Percentiles rank a stretch among this genome's conserved stretches.
Evolutionary conservation across 345 rosid species (phyloP).

Genomic region (Bruguiera parviflora): DNA sequence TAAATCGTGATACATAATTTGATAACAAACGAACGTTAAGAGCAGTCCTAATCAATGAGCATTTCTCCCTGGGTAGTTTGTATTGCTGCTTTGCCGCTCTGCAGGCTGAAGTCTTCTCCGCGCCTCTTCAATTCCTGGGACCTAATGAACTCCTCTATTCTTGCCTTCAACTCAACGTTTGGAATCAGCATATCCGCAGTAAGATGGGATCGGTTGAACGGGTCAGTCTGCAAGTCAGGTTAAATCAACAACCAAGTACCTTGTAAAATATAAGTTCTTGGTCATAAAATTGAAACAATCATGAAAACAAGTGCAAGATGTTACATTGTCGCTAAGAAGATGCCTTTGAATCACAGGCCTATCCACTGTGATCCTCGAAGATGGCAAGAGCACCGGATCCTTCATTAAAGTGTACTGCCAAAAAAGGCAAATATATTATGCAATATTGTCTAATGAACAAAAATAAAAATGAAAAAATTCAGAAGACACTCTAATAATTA

Average conservation of each 20-base stretch:
- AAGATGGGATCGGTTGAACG: slow-evolving; percentile 90
- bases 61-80: slow-evolving; percentile 69
- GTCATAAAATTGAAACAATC: background rate
- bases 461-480: background rate
- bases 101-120: slow-evolving; percentile 47
- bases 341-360: slow-evolving; percentile 94
- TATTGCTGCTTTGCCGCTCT: slow-evolving; percentile 56
- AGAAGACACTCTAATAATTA: no score
- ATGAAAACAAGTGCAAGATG: slow-evolving; percentile 6
- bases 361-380: slow-evolving; percentile 81
- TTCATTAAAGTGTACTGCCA: slow-evolving; percentile 89
- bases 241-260: slow-evolving; percentile 6
- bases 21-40: background rate
- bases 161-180: slow-evolving; percentile 65
- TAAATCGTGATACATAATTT: background rate
- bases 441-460: background rate
- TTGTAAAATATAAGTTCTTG: background rate
- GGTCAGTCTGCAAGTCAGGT: slow-evolving; percentile 70
- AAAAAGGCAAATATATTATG: background rate
- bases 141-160: slow-evolving; percentile 71
- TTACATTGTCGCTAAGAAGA: slow-evolving; percentile 88
- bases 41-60: slow-evolving; percentile 61
- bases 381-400: slow-evolving; percentile 97
- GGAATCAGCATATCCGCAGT: slow-evolving; percentile 88
- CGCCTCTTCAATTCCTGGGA: slow-evolving; percentile 57